Evolutionary conservation across 2,329 filamentous ascomycete species (phyloP).

Genomic region (Daldinia sp.): DNA sequence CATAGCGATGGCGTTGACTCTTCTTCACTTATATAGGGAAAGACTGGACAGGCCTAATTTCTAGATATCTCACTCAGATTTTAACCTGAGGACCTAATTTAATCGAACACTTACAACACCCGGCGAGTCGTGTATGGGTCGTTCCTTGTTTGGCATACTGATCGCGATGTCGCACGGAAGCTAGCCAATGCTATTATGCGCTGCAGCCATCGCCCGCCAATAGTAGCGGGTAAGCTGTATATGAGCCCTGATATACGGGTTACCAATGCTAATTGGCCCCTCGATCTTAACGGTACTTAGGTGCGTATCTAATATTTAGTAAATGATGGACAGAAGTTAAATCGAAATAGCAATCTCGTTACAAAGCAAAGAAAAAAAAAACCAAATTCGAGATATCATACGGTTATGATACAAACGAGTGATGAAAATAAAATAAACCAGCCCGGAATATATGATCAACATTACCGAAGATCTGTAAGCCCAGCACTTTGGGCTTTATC

Average conservation of each 20-base stretch:
- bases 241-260: not conserved
- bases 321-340: not conserved
- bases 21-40: constrained; percentile 6
- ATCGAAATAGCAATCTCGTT: not conserved
- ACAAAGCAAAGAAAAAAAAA: not conserved
- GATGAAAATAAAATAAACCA: not conserved
- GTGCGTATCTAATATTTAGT: not conserved
- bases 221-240: not conserved
- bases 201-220: not conserved
- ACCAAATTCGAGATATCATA: not conserved
- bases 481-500: constrained; percentile 1
- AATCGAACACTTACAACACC: constrained; percentile 3
- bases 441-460: constrained; percentile 8
- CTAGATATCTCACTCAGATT: constrained; percentile 5
- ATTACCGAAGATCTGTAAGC: constrained; percentile 8
- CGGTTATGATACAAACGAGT: not conserved
- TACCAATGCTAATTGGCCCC: not conserved
- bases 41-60: not conserved
- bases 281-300: not conserved
- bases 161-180: constrained; percentile 3
- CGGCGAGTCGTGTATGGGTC: not conserved
- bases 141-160: constrained; percentile 7
- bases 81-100: constrained; percentile 1
- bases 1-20: constrained; percentile 56
- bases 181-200: not conserved